These are phyloP conservation scores for Bifiguratus adelaidae DNA, from an alignment of 192 early-diverging fungal species.

Conservation along the genomic window DNA sequence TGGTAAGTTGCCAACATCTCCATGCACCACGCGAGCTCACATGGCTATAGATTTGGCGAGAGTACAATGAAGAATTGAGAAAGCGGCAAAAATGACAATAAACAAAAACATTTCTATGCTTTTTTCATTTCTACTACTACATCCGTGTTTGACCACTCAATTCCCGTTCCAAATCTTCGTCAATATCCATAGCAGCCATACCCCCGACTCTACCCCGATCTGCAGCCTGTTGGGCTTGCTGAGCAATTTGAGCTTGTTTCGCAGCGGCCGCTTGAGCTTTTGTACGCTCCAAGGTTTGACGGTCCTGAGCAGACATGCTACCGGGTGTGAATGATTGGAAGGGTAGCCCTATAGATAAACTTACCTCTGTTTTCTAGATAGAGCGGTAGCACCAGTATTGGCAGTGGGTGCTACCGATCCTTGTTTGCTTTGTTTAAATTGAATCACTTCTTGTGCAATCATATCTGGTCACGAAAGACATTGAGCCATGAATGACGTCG, in stretches of 20 bases:
- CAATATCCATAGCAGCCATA: constrained; percentile 33
- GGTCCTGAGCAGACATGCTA: constrained; percentile 35
- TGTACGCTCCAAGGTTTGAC: constrained; percentile 24
- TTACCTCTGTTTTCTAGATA: constrained; percentile 27
- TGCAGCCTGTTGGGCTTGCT: constrained; percentile 11
- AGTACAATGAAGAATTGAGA: constrained; percentile 23
- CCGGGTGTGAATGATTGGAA: constrained; percentile 3
- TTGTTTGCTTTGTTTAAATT: constrained; percentile 61
- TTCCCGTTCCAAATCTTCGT: constrained; percentile 40
- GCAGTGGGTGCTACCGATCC: constrained; percentile 16
- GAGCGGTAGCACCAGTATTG: constrained; percentile 15
- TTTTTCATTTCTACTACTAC: constrained; percentile 4
- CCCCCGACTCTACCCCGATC: not conserved
- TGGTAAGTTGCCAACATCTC: constrained; percentile 25
- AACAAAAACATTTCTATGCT: constrained; percentile 1
- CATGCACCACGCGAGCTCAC: not conserved
- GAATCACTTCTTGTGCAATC: constrained; percentile 74
- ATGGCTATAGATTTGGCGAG: constrained; percentile 20
- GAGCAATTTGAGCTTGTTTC: constrained; percentile 7
- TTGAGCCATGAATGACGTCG: not conserved
- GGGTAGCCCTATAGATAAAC: not conserved
- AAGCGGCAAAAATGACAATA: not conserved
- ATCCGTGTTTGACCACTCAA: constrained; percentile 30
- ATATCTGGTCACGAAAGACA: constrained; percentile 41
- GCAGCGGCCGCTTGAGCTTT: constrained; percentile 8